Percentiles rank a stretch among this genome's conserved stretches.
phyloP scores from a whole-genome alignment of 768 basidiomycete species.

The Suillus ampliporus region DNA sequence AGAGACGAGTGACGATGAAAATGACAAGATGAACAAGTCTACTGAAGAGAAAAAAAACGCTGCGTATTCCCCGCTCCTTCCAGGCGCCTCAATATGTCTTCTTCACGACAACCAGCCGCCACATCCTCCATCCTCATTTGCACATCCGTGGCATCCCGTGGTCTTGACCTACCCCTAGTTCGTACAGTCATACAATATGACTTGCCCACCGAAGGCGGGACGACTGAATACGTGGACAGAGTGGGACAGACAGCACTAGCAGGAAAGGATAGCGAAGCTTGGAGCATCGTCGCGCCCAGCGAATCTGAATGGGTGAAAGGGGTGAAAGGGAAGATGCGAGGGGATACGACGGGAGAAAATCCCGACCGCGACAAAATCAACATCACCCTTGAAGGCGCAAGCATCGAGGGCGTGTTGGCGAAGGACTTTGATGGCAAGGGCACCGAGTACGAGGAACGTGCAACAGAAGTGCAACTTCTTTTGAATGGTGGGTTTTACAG shows the following conservation, averaged over 20 bases:
- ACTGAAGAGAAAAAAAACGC: slow-evolving; percentile 41
- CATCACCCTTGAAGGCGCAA: slow-evolving; percentile 60
- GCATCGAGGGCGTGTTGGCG: slow-evolving; percentile 72
- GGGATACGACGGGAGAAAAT: slow-evolving; percentile 42
- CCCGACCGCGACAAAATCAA: too few relatives aligned
- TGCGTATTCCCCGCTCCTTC: slow-evolving; percentile 78
- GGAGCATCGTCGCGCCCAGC: slow-evolving; percentile 88
- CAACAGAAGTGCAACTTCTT: slow-evolving; percentile 93
- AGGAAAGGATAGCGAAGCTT: too few relatives aligned
- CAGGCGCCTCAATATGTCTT: slow-evolving; percentile 80
- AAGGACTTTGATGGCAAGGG: slow-evolving; percentile 88
- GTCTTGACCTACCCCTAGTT: slow-evolving; percentile 94
- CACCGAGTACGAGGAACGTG: slow-evolving; percentile 78
- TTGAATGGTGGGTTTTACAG: slow-evolving; percentile 90
- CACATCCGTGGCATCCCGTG: slow-evolving; percentile 98
- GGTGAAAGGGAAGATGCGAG: slow-evolving; percentile 83
- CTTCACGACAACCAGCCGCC: slow-evolving; percentile 69
- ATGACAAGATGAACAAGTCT: slow-evolving; percentile 25
- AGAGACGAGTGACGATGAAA: slow-evolving; percentile 26
- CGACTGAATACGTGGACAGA: too few relatives aligned
- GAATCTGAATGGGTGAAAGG: slow-evolving; percentile 88
- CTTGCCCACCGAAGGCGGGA: too few relatives aligned
- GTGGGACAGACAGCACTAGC: too few relatives aligned
- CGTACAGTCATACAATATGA: too few relatives aligned
- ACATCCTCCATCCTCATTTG: slow-evolving; percentile 82